Conservation (phyloP, 371 early-diverging fungal species). For the Coemansia sp. region DNA sequence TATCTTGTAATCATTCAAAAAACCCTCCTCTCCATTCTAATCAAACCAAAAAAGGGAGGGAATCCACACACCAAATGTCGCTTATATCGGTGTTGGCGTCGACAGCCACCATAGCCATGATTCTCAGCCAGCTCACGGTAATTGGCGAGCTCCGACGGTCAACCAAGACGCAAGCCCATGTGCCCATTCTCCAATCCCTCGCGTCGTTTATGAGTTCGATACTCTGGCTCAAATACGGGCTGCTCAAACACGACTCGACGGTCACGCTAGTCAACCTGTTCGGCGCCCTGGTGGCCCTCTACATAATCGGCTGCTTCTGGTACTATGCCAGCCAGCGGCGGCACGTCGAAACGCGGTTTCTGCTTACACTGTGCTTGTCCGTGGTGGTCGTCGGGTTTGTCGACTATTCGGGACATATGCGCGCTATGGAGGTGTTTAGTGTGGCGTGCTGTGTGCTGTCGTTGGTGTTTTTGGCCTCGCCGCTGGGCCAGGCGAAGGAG, state of each 20-base stretch:
- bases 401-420: conserved; percentile 9
- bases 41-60: background rate
- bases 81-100: conserved; percentile 15
- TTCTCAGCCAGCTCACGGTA: conserved; percentile 28
- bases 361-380: conserved; percentile 2
- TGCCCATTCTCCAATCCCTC: conserved; percentile 26
- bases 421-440: conserved; percentile 13
- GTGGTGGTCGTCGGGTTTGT: conserved; percentile 16
- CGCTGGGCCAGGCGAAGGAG: conserved; percentile 31
- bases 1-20: too few relatives aligned
- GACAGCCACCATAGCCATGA: conserved; percentile 24
- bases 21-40: too few relatives aligned
- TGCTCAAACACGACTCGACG: conserved; percentile 18
- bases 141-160: conserved; percentile 15
- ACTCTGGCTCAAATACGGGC: conserved; percentile 42
- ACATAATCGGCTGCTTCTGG: conserved; percentile 36
- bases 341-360: conserved; percentile 11
- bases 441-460: conserved; percentile 31
- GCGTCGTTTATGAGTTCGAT: conserved; percentile 32
- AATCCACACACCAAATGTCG: conserved; percentile 6
- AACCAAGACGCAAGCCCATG: conserved; percentile 1
- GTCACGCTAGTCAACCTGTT: conserved; percentile 15
- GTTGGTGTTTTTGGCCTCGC: conserved; percentile 34
- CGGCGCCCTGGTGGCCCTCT: conserved; percentile 19
- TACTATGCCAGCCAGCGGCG: conserved; percentile 1